phyloP scores from a whole-genome alignment of 2,329 filamentous ascomycete species.

The Chrysoporthe puriensis region DNA sequence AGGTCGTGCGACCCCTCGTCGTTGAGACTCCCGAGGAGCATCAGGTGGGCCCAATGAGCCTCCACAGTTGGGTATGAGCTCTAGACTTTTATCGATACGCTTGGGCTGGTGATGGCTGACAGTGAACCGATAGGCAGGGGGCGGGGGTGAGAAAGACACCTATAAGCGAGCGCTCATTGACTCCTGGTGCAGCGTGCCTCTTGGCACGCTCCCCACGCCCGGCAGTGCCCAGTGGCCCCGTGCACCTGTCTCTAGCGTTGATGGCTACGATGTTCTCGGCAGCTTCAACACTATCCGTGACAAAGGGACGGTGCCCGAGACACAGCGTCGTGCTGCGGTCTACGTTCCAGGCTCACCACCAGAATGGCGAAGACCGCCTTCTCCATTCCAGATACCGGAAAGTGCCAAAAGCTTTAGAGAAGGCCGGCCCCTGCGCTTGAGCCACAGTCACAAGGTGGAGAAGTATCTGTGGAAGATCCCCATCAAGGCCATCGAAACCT shows the following conservation, averaged over 20 bases:
- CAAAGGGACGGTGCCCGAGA: background rate
- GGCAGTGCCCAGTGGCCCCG: background rate
- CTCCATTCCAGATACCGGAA: background rate
- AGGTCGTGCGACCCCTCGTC: background rate
- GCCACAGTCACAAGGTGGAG: background rate
- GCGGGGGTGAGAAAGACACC: background rate
- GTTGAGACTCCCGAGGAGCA: background rate
- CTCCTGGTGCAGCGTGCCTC: background rate
- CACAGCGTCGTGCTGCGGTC: background rate
- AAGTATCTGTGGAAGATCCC: constrained; percentile 10
- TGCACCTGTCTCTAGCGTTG: background rate
- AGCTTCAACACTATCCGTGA: background rate
- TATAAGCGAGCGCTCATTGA: background rate
- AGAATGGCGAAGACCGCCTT: background rate
- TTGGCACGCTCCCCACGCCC: background rate
- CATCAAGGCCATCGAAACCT: background rate
- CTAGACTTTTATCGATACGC: background rate
- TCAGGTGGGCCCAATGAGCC: background rate
- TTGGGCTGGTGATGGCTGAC: background rate
- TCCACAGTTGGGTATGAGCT: background rate
- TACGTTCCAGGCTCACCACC: constrained; percentile 1
- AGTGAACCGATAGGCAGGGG: background rate
- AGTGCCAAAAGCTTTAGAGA: no score
- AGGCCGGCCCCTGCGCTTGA: background rate
- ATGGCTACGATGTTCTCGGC: background rate